Conservation (phyloP, 208 protist genomes). For the Leishmania lainsoni region DNA sequence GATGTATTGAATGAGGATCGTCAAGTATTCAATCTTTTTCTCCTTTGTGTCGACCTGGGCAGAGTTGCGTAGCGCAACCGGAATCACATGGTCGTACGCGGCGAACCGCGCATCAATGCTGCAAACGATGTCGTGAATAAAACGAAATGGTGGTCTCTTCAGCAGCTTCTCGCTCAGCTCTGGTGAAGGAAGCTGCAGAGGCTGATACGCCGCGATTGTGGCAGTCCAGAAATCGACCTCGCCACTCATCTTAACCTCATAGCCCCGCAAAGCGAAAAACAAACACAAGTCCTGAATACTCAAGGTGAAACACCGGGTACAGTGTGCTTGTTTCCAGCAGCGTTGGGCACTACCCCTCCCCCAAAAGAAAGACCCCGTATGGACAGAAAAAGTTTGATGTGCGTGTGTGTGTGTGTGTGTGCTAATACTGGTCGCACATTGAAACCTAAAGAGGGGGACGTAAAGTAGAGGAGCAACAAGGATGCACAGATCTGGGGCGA, state of each 20-base stretch:
- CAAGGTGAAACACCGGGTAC: background rate
- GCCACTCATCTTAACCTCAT: conserved; percentile 10
- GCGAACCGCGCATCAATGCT: conserved; percentile 73
- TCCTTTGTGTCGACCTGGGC: conserved; percentile 80
- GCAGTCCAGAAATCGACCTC: conserved; percentile 79
- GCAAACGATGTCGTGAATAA: conserved; percentile 89
- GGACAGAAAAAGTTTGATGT: background rate
- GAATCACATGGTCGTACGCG: conserved; percentile 76
- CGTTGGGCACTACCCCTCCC: background rate
- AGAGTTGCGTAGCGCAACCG: conserved; percentile 51
- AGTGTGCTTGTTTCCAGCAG: background rate
- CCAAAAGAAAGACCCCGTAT: background rate
- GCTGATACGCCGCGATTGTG: conserved; percentile 71
- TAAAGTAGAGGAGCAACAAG: background rate
- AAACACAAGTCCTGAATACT: background rate
- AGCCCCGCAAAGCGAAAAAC: too few species aligned
- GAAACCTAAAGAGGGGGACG: background rate
- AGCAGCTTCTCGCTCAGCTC: conserved; percentile 86
- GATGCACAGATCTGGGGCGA: background rate
- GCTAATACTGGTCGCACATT: background rate
- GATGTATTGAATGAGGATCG: conserved; percentile 73
- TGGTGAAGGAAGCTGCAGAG: conserved; percentile 69
- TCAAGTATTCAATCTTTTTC: conserved; percentile 88
- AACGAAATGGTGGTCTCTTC: conserved; percentile 89
- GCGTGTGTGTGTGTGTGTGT: background rate